Evolutionary conservation across 1,139 yeast species (phyloP), one percentile per base, ranked within the genome.

Genomic region (Geotrichum macrosporum): DNA sequence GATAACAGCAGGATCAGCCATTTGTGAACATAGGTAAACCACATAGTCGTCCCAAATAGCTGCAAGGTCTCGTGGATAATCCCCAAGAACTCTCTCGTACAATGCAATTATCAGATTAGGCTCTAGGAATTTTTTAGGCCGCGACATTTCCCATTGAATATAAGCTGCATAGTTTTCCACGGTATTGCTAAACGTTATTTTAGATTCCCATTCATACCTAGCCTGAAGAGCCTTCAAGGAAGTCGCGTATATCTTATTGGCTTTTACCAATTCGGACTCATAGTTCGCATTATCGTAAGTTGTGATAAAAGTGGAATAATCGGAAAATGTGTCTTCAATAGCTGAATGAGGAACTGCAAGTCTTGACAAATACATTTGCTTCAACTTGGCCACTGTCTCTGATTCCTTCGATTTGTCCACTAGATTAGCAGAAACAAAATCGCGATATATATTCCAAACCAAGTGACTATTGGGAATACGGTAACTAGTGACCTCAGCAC

Each of bases 261-360:
- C 78, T 1, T 55, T 50, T 2, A 55, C 47, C 73, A 78, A 69
- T 32, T 63, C 64, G 5, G 52, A 48, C 13, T 70, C 75, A 56
- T 78, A 79, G 5, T 67, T 55, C 2, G 55, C 53, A 33, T 58
- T 55, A 21, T 50, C 55, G 16, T 50, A 46, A 12, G 44, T 3
- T 1, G 79, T 68, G 1, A 77, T 67, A 47, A 76, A 74, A 0
- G 67, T 47, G 0, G 82, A 77, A 41, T 66, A 69, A 6, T 65
- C 66, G 13, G 68, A 59, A 52, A 70, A 76, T 0, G 79, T 72
- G 0, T 70, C 68, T 1, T 70, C 71, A 4, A 78, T 50, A 4
- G 61, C 54, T 2, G 55, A 52, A 56, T 76, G 81, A 0, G 81
- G 81, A 33, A 62, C 57, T 8, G 62, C 52, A 3, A 78, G 60